Evolutionary conservation across 345 rosid species (phyloP), one percentile per base, ranked within the genome.

Genomic region (Mercurialis annua): DNA sequence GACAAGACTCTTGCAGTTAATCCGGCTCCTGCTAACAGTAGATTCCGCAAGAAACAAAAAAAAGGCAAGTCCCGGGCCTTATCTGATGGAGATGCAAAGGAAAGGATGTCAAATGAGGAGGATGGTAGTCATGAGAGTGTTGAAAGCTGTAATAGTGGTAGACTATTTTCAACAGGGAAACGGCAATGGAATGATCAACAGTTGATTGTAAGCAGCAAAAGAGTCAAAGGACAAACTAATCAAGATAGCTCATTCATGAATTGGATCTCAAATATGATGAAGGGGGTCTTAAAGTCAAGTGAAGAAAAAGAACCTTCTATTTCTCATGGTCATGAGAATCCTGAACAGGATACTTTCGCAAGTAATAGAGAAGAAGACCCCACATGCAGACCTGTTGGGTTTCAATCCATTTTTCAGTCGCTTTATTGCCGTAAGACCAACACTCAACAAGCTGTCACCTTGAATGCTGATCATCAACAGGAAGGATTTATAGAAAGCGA

Each of bases 191-290:
- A 77, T 76, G 95, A 89, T 59, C 80, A 80, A 42, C 82, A 78
- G 68, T 68, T 85, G 81, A 72, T 76, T 47, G 72, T 65, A 0
- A 82, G 84, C 66, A 87, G 82, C 72, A 94, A 91, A 84, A 85
- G 80, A 67, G 74, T 82, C 56, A 87, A 84, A 75, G 79, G 64
- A 58, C 76, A 84, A 62, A 61, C 71, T 34, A 88, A 73, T 71
- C 90, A 86, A 26, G 91, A 86, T 75, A 87, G 97, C 76, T 89
- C 99, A 21, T 94, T 94, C 57, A 71, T 87, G 85, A 89, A 82
- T 64, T 90, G 97, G 99, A 94, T 94, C 79, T 85, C 88, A 31
- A 94, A 91, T 73, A 84, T 91, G 90, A 78, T 78, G 51, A 90
- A 84, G 78, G 97, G 96, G 9, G 73, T 81, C 52, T 27, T 79